Evolutionary conservation across 257 asterid species (phyloP).

Genomic region (Solanum virginianum): DNA sequence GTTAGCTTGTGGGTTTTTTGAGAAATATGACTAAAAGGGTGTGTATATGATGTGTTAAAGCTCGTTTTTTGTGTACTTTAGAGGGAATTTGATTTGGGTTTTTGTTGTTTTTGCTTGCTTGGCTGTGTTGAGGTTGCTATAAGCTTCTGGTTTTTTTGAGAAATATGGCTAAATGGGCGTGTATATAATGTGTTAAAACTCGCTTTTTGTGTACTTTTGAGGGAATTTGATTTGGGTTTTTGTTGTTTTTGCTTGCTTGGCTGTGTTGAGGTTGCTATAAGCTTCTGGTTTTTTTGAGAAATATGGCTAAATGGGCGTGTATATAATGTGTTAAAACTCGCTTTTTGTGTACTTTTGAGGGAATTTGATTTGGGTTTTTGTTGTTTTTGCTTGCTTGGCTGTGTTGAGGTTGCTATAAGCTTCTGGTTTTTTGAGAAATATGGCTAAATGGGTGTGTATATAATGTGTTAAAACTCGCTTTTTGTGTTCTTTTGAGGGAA

Average conservation of each 20-base stretch:
- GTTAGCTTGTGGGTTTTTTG: not conserved
- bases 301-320: not conserved
- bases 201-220: too few species aligned
- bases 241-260: not conserved
- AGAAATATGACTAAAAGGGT: not conserved
- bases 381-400: too few species aligned
- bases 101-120: not conserved
- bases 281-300: not conserved
- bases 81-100: not conserved
- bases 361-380: not conserved
- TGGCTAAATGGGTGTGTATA: too few species aligned
- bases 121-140: not conserved
- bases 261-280: not conserved
- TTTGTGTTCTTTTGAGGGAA: not conserved
- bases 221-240: not conserved
- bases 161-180: not conserved
- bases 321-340: not conserved
- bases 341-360: too few species aligned
- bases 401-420: too few species aligned
- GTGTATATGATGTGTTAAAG: not conserved
- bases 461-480: too few species aligned
- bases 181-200: not conserved
- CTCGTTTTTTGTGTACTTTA: too few species aligned
- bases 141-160: not conserved
- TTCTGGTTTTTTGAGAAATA: too few species aligned